Evolutionary conservation across 257 asterid species (phyloP).

Genomic region (Phtheirospermum japonicum): DNA sequence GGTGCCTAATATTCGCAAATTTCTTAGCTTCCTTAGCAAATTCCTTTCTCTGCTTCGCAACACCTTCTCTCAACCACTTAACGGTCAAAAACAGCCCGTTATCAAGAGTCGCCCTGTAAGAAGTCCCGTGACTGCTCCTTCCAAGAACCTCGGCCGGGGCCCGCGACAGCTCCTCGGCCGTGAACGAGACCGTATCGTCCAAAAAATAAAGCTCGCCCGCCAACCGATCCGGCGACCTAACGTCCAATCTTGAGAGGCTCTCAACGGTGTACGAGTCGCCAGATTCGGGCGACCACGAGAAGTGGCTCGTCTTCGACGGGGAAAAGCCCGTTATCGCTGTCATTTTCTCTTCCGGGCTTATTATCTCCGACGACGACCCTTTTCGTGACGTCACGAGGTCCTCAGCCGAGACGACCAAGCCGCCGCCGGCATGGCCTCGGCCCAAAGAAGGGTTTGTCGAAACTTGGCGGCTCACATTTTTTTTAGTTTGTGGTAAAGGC

Average conservation of each 20-base stretch:
- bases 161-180: conserved; percentile 83
- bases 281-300: conserved; percentile 94
- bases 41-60: conserved; percentile 93
- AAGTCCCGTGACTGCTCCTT: conserved; percentile 96
- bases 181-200: conserved; percentile 80
- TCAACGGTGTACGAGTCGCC: conserved; percentile 76
- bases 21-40: conserved; percentile 97
- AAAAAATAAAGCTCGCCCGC: conserved; percentile 92
- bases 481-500: conserved; percentile 40
- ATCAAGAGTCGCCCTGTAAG: conserved; percentile 79
- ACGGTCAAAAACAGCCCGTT: conserved; percentile 86
- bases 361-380: conserved; percentile 64
- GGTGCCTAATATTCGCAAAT: conserved; percentile 86
- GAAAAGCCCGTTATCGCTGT: conserved; percentile 72
- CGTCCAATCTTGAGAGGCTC: conserved; percentile 72
- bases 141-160: conserved; percentile 99
- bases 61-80: conserved; percentile 98
- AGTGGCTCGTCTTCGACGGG: conserved; percentile 79
- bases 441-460: conserved; percentile 54
- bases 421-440: conserved; percentile 35
- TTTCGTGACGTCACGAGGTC: conserved; percentile 59
- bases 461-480: conserved; percentile 44
- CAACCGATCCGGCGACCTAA: conserved; percentile 76
- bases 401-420: conserved; percentile 66
- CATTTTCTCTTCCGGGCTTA: conserved; percentile 69